phyloP scores from a whole-genome alignment of 257 asterid species.

The Schizonepeta tenuifolia region DNA sequence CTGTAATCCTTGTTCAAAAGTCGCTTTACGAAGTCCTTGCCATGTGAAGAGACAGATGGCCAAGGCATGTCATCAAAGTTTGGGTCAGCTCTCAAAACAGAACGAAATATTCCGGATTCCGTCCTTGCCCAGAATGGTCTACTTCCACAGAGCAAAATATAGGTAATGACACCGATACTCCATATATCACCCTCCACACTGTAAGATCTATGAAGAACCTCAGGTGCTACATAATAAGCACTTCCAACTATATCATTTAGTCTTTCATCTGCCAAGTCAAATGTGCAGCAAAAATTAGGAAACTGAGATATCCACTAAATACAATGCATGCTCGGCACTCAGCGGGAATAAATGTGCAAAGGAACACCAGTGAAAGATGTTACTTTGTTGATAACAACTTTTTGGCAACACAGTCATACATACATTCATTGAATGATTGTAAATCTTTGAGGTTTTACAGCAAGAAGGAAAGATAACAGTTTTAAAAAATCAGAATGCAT shows the following conservation, averaged over 20 bases:
- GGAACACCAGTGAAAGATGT: neutral
- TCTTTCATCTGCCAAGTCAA: conserved; percentile 70
- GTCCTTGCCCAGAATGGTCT: conserved; percentile 99
- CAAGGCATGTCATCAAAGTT: conserved; percentile 91
- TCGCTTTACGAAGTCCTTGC: conserved; percentile 87
- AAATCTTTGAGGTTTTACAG: neutral
- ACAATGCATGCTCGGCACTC: neutral
- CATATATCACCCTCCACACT: conserved; percentile 95
- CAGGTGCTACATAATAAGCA: conserved; percentile 99
- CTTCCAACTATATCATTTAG: conserved; percentile 98
- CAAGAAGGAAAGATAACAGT: neutral
- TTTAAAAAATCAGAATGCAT: neutral
- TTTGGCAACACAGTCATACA: neutral
- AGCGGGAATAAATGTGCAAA: conserved; percentile 4
- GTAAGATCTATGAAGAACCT: conserved; percentile 94
- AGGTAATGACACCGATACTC: conserved; percentile 96
- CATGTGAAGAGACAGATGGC: conserved; percentile 86
- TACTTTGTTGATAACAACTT: neutral
- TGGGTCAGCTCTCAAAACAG: conserved; percentile 96
- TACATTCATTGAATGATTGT: neutral
- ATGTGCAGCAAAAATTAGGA: conserved; percentile 1
- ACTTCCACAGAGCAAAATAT: conserved; percentile 93
- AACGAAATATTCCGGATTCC: conserved; percentile 94
- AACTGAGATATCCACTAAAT: conserved; percentile 11
- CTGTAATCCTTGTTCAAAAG: conserved; percentile 93